A percentile compares a stretch with the other conserved stretches of the same genome.
Evolutionary conservation across 768 basidiomycete species (phyloP).

Genomic region (Podaxis sp.): DNA sequence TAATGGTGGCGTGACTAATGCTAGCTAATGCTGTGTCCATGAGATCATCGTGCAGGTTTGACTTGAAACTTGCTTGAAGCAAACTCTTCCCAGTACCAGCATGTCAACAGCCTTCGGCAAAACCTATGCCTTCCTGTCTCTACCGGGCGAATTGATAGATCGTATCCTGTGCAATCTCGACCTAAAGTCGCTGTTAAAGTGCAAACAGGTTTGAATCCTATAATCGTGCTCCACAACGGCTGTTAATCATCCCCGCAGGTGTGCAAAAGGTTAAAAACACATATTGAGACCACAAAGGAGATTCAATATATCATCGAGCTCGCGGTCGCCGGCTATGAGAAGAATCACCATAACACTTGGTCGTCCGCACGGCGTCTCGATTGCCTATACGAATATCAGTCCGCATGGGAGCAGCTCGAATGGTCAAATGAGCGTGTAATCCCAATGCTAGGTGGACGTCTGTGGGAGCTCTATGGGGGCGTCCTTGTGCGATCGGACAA

Average conservation of each 20-base stretch:
- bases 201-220: conserved; percentile 23
- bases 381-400: conserved; percentile 36
- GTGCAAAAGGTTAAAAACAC: conserved; percentile 29
- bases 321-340: conserved; percentile 39
- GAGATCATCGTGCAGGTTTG: background rate
- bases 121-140: background rate
- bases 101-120: conserved; percentile 10
- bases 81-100: background rate
- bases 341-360: conserved; percentile 32
- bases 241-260: conserved; percentile 23
- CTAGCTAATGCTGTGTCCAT: background rate
- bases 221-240: too few species aligned
- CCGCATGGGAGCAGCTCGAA: conserved; percentile 38
- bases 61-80: background rate
- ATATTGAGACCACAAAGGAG: conserved; percentile 28
- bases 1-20: conserved; percentile 3
- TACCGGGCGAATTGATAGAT: conserved; percentile 22
- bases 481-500: conserved; percentile 45
- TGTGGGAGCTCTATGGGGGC: conserved; percentile 63
- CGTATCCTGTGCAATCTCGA: conserved; percentile 19
- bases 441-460: conserved; percentile 39
- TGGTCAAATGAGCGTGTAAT: conserved; percentile 34
- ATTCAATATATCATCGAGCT: conserved; percentile 48
- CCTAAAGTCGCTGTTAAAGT: conserved; percentile 23
- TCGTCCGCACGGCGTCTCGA: conserved; percentile 34